Conservation (phyloP, 2,329 filamentous ascomycete species). For the Laburnicola sp. region DNA sequence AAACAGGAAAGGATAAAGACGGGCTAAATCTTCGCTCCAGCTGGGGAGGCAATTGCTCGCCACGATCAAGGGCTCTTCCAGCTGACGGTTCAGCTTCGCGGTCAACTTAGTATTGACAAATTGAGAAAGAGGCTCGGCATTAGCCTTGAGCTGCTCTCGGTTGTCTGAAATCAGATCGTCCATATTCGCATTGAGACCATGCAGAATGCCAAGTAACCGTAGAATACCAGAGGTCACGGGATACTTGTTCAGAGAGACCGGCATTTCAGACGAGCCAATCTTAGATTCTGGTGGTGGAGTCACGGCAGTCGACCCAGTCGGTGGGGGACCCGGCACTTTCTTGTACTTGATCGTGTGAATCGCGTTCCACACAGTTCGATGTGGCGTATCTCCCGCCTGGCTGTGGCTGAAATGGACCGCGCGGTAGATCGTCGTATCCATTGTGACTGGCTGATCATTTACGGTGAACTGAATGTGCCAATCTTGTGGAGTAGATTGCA, state of each 20-base stretch:
- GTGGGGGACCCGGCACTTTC: conserved; percentile 79
- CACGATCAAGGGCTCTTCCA: conserved; percentile 95
- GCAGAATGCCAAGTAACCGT: conserved; percentile 82
- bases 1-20: conserved; percentile 94
- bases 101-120: conserved; percentile 99
- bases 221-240: conserved; percentile 86
- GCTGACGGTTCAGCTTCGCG: conserved; percentile 92
- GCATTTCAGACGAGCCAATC: conserved; percentile 64
- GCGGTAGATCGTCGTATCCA: conserved; percentile 94
- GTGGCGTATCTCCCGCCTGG: conserved; percentile 65
- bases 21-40: conserved; percentile 94
- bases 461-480: conserved; percentile 98
- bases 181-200: conserved; percentile 89
- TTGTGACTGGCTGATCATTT: conserved; percentile 78
- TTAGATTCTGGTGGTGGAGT: conserved; percentile 55
- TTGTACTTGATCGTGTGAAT: conserved; percentile 92
- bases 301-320: conserved; percentile 69
- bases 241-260: conserved; percentile 79
- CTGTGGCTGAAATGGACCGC: conserved; percentile 77
- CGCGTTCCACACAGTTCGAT: conserved; percentile 83
- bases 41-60: conserved; percentile 93
- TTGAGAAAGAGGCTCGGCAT: conserved; percentile 81
- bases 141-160: conserved; percentile 69
- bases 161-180: conserved; percentile 86
- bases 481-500: conserved; percentile 80